phyloP scores from a whole-genome alignment of 768 basidiomycete genomes.

The Lactifluus volemus region DNA sequence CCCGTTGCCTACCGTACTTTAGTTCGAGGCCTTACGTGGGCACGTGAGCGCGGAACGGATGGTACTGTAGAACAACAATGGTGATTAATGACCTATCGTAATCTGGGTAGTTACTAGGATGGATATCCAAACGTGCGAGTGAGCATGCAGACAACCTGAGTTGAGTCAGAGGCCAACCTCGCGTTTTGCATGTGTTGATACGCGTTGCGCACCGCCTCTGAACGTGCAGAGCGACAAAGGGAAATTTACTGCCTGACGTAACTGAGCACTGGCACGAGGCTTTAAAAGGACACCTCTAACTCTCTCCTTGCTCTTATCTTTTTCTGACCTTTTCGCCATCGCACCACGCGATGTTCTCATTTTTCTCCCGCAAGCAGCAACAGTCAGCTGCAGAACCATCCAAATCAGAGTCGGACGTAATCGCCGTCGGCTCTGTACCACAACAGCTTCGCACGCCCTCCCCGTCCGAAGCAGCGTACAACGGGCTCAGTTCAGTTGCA shows the following conservation, averaged over 20 bases:
- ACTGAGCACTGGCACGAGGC: background rate
- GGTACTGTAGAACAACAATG: too few species aligned
- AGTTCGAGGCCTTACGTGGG: too few species aligned
- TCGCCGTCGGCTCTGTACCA: constrained; percentile 3
- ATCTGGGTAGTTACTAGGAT: too few species aligned
- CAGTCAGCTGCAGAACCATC: background rate
- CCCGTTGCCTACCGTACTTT: too few species aligned
- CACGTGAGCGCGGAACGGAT: too few species aligned
- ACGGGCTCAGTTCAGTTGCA: constrained; percentile 7
- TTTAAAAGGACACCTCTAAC: background rate
- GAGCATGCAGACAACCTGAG: background rate
- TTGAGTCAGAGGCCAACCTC: background rate
- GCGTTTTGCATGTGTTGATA: constrained; percentile 11
- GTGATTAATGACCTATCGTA: too few species aligned
- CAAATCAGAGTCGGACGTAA: background rate
- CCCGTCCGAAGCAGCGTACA: constrained; percentile 33
- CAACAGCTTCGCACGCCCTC: constrained; percentile 46
- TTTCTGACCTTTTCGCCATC: constrained; percentile 1
- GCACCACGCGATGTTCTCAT: constrained; percentile 5
- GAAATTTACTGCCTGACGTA: background rate
- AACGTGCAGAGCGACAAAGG: background rate
- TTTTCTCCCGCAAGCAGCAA: constrained; percentile 15
- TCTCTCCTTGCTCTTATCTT: constrained; percentile 3
- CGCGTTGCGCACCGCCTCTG: constrained; percentile 2
- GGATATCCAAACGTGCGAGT: background rate